phyloP scores from a whole-genome alignment of 345 rosid genomes.

The Conringia planisiliqua region DNA sequence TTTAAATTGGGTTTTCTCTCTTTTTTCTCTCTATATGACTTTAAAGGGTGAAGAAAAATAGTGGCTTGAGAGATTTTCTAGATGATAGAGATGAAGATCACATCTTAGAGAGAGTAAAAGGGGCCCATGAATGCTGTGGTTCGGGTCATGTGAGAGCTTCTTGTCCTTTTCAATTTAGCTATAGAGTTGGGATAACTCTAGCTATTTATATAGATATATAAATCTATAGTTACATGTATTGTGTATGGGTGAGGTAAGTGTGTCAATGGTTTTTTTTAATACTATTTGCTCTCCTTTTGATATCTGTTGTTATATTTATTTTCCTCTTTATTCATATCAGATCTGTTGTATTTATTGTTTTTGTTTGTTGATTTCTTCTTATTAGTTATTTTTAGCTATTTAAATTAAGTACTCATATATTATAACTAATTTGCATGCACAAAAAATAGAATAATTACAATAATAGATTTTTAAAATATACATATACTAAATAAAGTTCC shows the following conservation, averaged over 20 bases:
- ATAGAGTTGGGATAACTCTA: conserved; percentile 38
- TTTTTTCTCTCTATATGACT: conserved; percentile 16
- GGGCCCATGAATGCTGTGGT: conserved; percentile 81
- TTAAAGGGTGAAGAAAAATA: conserved; percentile 27
- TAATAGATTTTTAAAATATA: neutral
- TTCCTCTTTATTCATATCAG: conserved; percentile 23
- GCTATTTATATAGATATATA: conserved; percentile 24
- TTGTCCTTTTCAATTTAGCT: conserved; percentile 61
- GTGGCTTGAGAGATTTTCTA: conserved; percentile 24
- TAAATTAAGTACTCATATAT: neutral
- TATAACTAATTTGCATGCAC: neutral
- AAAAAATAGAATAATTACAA: neutral
- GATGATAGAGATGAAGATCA: conserved; percentile 36
- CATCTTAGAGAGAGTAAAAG: conserved; percentile 31
- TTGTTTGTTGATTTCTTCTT: conserved; percentile 12
- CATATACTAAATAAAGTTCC: neutral
- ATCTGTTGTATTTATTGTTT: conserved; percentile 20
- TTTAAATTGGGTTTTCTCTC: neutral
- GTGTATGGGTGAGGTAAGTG: conserved; percentile 17
- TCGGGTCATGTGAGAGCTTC: conserved; percentile 74
- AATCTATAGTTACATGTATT: conserved; percentile 9
- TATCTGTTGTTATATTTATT: conserved; percentile 13
- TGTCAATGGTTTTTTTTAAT: neutral
- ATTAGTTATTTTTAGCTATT: conserved; percentile 19
- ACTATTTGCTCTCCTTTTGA: conserved; percentile 15